Conservation (phyloP, 1,139 yeast species). For the Scheffersomyces illinoinensis region DNA sequence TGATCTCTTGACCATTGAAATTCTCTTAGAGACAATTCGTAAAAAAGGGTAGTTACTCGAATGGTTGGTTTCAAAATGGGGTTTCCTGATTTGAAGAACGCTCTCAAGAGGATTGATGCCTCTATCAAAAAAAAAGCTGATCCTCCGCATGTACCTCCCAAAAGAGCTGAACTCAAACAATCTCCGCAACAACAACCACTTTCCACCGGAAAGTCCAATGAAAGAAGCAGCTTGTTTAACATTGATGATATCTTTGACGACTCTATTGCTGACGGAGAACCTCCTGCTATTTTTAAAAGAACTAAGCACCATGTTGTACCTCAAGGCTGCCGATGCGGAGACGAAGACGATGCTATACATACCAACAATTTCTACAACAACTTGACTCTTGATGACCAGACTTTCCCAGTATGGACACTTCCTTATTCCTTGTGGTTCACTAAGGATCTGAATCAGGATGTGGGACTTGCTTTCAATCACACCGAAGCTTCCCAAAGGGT, state of each 20-base stretch:
- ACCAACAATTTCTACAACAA: slow-evolving; percentile 49
- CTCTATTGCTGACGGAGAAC: slow-evolving; percentile 29
- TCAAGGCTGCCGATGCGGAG: slow-evolving; percentile 26
- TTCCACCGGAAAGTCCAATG: not conserved
- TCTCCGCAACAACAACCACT: not conserved
- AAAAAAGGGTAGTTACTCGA: not conserved
- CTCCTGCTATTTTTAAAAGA: slow-evolving; percentile 27
- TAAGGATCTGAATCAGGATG: slow-evolving; percentile 39
- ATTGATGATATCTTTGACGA: slow-evolving; percentile 14
- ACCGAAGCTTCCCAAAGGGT: slow-evolving; percentile 44
- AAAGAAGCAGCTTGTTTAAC: not conserved
- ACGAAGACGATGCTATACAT: slow-evolving; percentile 34
- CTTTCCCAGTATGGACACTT: slow-evolving; percentile 48
- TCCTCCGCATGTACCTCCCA: not conserved
- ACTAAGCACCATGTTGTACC: slow-evolving; percentile 31
- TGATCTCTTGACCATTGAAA: too few species aligned
- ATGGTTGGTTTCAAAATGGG: slow-evolving; percentile 19
- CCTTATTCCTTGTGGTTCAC: slow-evolving; percentile 49
- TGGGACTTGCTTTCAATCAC: slow-evolving; percentile 46
- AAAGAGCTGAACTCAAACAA: not conserved
- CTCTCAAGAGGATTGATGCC: slow-evolving; percentile 22
- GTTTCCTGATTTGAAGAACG: slow-evolving; percentile 27
- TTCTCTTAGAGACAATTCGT: too few species aligned
- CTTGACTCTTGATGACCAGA: slow-evolving; percentile 44
- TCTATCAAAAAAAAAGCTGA: slow-evolving; percentile 1